A percentile compares a stretch with the other conserved stretches of the same genome.
Conservation (phyloP, 1,139 yeast genomes). For the Suhomyces chickasaworum region DNA sequence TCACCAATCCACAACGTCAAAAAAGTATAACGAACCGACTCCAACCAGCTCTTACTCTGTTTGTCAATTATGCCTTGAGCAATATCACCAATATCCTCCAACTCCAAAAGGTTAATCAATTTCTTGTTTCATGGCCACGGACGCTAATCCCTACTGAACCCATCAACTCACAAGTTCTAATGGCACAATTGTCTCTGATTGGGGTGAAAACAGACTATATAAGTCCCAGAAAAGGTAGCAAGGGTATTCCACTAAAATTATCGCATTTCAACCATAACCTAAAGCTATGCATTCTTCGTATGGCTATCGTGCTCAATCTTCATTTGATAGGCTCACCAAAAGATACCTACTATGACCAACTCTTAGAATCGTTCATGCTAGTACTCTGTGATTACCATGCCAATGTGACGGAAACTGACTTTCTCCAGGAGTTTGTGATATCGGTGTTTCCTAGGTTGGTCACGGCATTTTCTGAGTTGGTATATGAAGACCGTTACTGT, state of each 20-base stretch:
- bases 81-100: slow-evolving; percentile 8
- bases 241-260: slow-evolving; percentile 16
- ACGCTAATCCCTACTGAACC: neutral
- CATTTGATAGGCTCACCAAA: slow-evolving; percentile 2
- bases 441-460: slow-evolving; percentile 16
- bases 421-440: slow-evolving; percentile 12
- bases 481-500: slow-evolving; percentile 1
- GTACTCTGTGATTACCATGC: slow-evolving; percentile 17
- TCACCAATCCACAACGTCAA: neutral
- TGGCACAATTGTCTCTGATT: slow-evolving; percentile 2
- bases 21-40: neutral
- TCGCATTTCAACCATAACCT: slow-evolving; percentile 16
- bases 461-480: slow-evolving; percentile 4
- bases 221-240: slow-evolving; percentile 3
- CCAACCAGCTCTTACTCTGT: slow-evolving; percentile 1
- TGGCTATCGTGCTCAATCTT: slow-evolving; percentile 11
- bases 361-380: slow-evolving; percentile 14
- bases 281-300: slow-evolving; percentile 12
- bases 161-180: neutral
- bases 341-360: slow-evolving; percentile 6
- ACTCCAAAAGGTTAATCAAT: slow-evolving; percentile 7
- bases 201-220: slow-evolving; percentile 7
- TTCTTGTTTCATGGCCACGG: slow-evolving; percentile 3
- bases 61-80: slow-evolving; percentile 9
- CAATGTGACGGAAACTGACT: slow-evolving; percentile 13